A percentile compares a stretch with the other conserved stretches of the same genome.
phyloP scores from a whole-genome alignment of 2,329 filamentous ascomycete genomes.

The Aspergillus japonicus region DNA sequence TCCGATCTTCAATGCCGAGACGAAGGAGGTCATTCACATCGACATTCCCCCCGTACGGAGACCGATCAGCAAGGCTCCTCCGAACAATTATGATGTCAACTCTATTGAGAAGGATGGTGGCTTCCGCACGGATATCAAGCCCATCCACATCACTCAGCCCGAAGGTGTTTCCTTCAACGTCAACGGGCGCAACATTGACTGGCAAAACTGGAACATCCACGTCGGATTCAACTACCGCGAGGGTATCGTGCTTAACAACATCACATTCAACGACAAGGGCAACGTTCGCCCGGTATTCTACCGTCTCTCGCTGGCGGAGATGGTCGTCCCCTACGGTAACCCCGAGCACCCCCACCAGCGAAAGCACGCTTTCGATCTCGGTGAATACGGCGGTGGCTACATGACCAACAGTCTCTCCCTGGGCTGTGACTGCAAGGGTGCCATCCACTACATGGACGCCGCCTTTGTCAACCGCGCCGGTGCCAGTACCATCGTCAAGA shows the following conservation, averaged over 20 bases:
- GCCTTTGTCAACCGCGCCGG: constrained; percentile 78
- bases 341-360: constrained; percentile 51
- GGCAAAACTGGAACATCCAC: constrained; percentile 94
- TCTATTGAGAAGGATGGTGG: constrained; percentile 72
- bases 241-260: constrained; percentile 85
- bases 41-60: constrained; percentile 76
- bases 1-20: constrained; percentile 82
- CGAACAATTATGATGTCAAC: constrained; percentile 77
- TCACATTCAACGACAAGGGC: constrained; percentile 83
- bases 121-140: constrained; percentile 76
- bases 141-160: constrained; percentile 82
- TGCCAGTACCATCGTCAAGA: constrained; percentile 78
- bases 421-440: constrained; percentile 48
- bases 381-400: constrained; percentile 50
- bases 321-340: constrained; percentile 58
- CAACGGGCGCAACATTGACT: constrained; percentile 70
- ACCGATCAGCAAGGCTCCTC: constrained; percentile 67
- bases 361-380: constrained; percentile 50
- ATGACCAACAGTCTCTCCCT: constrained; percentile 50
- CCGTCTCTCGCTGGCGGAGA: constrained; percentile 83
- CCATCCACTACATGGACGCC: constrained; percentile 88
- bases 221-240: constrained; percentile 95
- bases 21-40: constrained; percentile 74
- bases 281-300: constrained; percentile 78
- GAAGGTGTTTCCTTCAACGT: constrained; percentile 85